Conservation (phyloP, 192 early-diverging fungal genomes). For the Gonapodya sp. region DNA sequence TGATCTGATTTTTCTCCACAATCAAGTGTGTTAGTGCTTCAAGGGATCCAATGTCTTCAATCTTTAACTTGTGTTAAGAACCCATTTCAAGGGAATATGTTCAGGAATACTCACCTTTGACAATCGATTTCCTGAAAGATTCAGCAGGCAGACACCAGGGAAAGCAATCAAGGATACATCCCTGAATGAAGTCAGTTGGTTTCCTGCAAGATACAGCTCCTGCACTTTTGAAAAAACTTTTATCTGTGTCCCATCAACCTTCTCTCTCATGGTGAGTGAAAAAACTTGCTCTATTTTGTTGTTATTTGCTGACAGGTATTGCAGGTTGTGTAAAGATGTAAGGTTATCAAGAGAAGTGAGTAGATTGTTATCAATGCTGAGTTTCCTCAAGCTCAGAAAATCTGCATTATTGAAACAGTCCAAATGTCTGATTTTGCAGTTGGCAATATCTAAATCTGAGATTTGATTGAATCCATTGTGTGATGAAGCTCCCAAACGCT, state of each 20-base stretch:
- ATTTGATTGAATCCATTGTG: constrained; percentile 44
- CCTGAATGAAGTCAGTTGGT: constrained; percentile 34
- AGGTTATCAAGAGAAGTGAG: constrained; percentile 40
- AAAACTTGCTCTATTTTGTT: constrained; percentile 43
- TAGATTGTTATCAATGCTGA: constrained; percentile 50
- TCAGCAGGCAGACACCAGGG: constrained; percentile 35
- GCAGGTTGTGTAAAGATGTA: constrained; percentile 26
- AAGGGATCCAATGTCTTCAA: constrained; percentile 50
- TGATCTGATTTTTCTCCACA: constrained; percentile 53
- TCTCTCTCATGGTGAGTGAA: constrained; percentile 25
- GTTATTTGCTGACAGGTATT: constrained; percentile 37
- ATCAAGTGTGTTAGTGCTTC: constrained; percentile 41
- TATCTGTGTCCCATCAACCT: constrained; percentile 16
- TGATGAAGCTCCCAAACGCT: constrained; percentile 33
- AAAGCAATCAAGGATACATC: constrained; percentile 40
- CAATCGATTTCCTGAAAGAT: constrained; percentile 45
- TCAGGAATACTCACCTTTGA: constrained; percentile 24
- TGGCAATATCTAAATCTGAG: constrained; percentile 46
- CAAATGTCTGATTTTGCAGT: constrained; percentile 51
- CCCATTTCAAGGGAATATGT: constrained; percentile 8
- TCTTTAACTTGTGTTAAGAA: constrained; percentile 18
- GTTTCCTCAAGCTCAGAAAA: constrained; percentile 39
- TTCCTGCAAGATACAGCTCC: constrained; percentile 47
- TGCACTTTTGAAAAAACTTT: constrained; percentile 30
- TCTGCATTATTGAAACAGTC: constrained; percentile 39